phyloP scores from a whole-genome alignment of 345 rosid species.

The Eucalyptus erythrocorys region DNA sequence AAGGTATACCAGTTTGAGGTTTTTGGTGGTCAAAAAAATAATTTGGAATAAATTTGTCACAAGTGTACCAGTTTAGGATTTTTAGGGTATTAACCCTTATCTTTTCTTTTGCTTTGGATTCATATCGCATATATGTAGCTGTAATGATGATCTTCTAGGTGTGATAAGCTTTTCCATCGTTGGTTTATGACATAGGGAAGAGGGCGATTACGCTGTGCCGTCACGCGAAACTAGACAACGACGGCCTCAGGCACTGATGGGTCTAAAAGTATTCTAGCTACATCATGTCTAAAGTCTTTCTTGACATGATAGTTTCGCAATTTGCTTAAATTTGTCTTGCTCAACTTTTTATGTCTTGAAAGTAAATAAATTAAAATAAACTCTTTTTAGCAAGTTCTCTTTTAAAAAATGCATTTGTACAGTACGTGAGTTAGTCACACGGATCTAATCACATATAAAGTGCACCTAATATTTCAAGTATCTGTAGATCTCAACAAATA shows the following conservation, averaged over 20 bases:
- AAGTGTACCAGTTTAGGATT: too few species aligned
- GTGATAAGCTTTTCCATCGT: not conserved
- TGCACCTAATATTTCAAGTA: accelerated
- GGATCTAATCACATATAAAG: not conserved
- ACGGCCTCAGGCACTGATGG: not conserved
- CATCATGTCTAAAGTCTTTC: not conserved
- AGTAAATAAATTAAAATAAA: not conserved
- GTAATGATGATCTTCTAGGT: not conserved
- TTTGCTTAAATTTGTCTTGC: not conserved
- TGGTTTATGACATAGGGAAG: not conserved
- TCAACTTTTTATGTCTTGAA: not conserved
- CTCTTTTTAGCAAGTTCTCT: not conserved
- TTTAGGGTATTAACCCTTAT: too few species aligned
- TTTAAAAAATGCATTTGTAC: not conserved
- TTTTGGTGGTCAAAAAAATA: too few species aligned
- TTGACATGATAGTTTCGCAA: not conserved
- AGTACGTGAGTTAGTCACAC: not conserved
- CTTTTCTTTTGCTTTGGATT: not conserved
- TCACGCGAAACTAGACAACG: not conserved
- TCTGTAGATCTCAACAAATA: not conserved
- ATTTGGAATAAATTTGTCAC: too few species aligned
- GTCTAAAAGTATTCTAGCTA: not conserved
- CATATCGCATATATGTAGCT: not conserved
- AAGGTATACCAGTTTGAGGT: too few species aligned
- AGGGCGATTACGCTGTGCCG: not conserved